Base-by-base conservation (phyloP, 371 early-diverging fungal genomes). In the Parasitella parasitica region DNA sequence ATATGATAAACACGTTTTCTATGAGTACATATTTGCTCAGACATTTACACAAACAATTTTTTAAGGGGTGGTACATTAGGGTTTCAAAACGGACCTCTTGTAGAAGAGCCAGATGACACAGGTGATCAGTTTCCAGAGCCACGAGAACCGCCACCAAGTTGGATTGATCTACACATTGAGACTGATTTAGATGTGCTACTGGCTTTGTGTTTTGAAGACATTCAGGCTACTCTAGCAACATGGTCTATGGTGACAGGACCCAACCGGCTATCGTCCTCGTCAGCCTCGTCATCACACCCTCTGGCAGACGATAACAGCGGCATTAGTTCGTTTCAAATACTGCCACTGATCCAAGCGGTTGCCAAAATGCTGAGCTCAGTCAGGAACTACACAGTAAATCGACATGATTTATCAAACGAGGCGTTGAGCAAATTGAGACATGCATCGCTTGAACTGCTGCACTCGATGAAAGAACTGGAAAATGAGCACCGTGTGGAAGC, bases 101-200 rank as follows among this genome's bases (percentile, higher is more conserved):
- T 56, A 27, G 76, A 75, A 34, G 78, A 75, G 13, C 70, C 71
- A 34, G 73, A 71, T 15, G 69, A 70, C 12, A 52, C 63, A 16
- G 75, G 72, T 12, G 72, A 69, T 13, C 56, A 68, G 37, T 30
- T 73, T 22, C 71, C 74, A 4, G 73, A 74, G 30, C 75, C 78
- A 2, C 58, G 56, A 51, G 72, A 58, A 54, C 81, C 81, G 13
- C 78, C 74, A 16, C 81, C 81, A 16, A 76, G 70, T 24, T 81
- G 81, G 81, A 61, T 67, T 18, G 75, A 81, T 39, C 46, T 77
- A 37, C 69, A 81, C 51, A 75, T 81, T 3, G 78, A 77, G 54
- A 77, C 78, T 0, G 76, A 81, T 46, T 37, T 81, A 32, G 81
- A 81, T 60, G 77, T 77, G 1, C 54, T 81, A 4, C 41, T 76